These are phyloP conservation scores for Thuja plicata DNA, from an alignment of 83 land plant genomes.

Conservation along the genomic window DNA sequence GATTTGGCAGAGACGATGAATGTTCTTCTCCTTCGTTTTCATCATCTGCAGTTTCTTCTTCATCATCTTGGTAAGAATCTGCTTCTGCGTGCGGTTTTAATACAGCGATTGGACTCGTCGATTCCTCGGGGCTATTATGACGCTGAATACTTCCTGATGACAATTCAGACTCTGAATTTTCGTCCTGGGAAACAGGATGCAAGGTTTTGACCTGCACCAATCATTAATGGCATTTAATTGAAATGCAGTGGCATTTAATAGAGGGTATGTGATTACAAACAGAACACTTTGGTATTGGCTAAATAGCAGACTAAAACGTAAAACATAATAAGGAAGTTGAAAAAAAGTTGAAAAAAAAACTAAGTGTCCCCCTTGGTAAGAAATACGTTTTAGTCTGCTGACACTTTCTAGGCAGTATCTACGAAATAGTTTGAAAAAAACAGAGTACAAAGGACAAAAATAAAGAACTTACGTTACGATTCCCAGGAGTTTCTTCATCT, in stretches of 20 bases:
- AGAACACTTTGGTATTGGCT: no score
- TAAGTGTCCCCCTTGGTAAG: no score
- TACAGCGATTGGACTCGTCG: neutral
- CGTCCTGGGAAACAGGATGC: neutral
- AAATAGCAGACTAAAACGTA: no score
- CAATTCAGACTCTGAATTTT: neutral
- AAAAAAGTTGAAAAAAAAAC: no score
- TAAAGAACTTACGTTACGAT: neutral
- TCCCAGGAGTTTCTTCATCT: neutral
- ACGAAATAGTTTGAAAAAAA: no score
- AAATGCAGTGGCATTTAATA: neutral
- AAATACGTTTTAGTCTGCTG: no score
- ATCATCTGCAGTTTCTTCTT: neutral
- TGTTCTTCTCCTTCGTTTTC: neutral
- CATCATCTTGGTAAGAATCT: neutral
- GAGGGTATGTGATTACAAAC: neutral
- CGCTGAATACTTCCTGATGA: neutral
- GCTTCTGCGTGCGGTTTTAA: neutral
- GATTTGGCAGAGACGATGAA: neutral
- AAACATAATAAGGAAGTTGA: no score
- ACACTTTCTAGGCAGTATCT: neutral
- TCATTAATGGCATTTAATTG: neutral
- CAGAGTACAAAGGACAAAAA: neutral
- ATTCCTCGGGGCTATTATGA: neutral
- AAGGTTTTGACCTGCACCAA: neutral